Conservation (phyloP, 352 stramenopile genomes). For the Detonula confervacea region DNA sequence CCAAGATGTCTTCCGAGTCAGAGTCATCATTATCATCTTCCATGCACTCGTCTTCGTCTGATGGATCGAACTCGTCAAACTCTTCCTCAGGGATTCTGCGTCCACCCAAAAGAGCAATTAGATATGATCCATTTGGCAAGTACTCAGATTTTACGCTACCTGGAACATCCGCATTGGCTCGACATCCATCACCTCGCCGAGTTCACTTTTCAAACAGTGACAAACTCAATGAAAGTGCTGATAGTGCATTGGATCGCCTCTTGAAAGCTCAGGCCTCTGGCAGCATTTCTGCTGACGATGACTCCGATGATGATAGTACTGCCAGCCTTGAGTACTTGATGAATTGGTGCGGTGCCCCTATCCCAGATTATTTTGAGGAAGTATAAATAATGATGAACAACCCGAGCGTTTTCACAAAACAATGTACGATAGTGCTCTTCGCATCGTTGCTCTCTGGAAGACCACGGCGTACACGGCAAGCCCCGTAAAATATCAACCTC, state of each 20-base stretch:
- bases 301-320: constrained; percentile 4
- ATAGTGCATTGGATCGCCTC: not conserved
- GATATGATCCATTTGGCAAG: constrained; percentile 40
- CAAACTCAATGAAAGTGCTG: constrained; percentile 15
- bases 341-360: not conserved
- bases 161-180: too few species aligned
- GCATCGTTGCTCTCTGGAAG: too few species aligned
- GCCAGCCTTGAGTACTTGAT: constrained; percentile 1
- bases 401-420: too few species aligned
- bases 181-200: not conserved
- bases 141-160: constrained; percentile 20
- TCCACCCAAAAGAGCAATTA: constrained; percentile 21
- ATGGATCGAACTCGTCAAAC: constrained; percentile 6
- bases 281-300: constrained; percentile 12
- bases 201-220: constrained; percentile 20
- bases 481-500: too few species aligned
- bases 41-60: constrained; percentile 22
- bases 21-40: constrained; percentile 5
- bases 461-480: too few species aligned
- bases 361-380: not conserved
- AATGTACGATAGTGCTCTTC: too few species aligned
- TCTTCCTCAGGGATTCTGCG: constrained; percentile 27
- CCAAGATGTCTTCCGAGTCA: not conserved
- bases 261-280: constrained; percentile 5
- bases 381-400: too few species aligned